These are phyloP conservation scores for Penicillium egyptiacum DNA, from an alignment of 495 filamentous ascomycete genomes.

Conservation along the genomic window DNA sequence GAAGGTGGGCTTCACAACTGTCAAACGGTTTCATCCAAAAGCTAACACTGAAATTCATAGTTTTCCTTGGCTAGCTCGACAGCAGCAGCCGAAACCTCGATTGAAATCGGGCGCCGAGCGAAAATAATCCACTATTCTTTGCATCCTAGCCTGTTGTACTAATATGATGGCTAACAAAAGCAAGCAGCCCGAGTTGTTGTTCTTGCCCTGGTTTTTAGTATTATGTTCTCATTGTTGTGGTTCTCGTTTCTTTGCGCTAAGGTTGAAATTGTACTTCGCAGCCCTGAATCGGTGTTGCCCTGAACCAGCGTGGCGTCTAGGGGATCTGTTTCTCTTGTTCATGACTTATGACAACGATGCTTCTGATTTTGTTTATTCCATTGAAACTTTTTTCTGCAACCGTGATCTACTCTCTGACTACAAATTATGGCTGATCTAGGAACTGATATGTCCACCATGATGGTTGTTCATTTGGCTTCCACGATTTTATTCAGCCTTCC, in stretches of 20 bases:
- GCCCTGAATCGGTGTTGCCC: background rate
- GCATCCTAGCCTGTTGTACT: conserved; percentile 1
- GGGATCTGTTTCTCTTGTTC: background rate
- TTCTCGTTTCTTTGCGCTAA: background rate
- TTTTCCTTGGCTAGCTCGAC: conserved; percentile 5
- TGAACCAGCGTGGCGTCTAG: conserved; percentile 2
- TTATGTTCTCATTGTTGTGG: background rate
- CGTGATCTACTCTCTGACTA: conserved; percentile 9
- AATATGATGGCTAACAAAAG: background rate
- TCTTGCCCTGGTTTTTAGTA: background rate
- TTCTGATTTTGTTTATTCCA: background rate
- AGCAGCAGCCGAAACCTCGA: background rate
- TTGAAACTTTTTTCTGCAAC: background rate
- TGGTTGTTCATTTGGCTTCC: background rate
- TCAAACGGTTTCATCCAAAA: background rate
- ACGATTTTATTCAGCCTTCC: background rate
- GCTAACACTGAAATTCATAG: background rate
- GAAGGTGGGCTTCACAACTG: conserved; percentile 56
- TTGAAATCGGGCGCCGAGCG: background rate
- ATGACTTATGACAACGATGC: conserved; percentile 5
- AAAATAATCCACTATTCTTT: background rate
- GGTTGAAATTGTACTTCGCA: conserved; percentile 2
- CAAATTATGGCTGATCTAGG: conserved; percentile 1
- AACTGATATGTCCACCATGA: background rate
- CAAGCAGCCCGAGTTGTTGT: background rate